These are phyloP conservation scores for Lodderomyces pseudojiufengensis DNA, from an alignment of 1,139 yeast species.

Conservation along the genomic window DNA sequence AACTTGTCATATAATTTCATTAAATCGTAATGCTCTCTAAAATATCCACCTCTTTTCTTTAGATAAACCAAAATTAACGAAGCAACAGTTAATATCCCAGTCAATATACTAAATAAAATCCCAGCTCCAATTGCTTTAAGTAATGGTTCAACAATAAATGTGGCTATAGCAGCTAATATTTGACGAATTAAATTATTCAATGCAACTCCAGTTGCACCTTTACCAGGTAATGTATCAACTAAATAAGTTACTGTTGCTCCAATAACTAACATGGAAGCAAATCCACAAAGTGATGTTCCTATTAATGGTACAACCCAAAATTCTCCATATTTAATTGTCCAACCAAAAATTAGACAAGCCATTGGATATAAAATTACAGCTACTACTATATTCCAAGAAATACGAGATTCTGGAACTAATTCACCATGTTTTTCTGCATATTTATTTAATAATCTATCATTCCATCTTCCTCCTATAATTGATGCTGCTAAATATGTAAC, in stretches of 20 bases:
- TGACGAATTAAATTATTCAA: slow-evolving; percentile 72
- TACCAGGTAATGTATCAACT: slow-evolving; percentile 82
- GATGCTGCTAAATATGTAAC: slow-evolving; percentile 73
- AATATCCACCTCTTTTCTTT: slow-evolving; percentile 55
- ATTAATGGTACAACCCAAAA: slow-evolving; percentile 76
- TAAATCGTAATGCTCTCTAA: slow-evolving; percentile 66
- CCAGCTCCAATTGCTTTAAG: slow-evolving; percentile 65
- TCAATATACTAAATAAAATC: slow-evolving; percentile 61
- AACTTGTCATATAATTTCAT: slow-evolving; percentile 51
- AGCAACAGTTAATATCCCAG: slow-evolving; percentile 51
- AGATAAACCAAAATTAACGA: slow-evolving; percentile 44
- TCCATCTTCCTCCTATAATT: slow-evolving; percentile 75
- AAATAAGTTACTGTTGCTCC: slow-evolving; percentile 79
- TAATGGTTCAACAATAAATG: slow-evolving; percentile 72
- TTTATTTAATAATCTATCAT: slow-evolving; percentile 55
- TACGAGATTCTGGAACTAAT: slow-evolving; percentile 70
- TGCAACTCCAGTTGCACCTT: slow-evolving; percentile 89
- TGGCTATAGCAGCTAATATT: slow-evolving; percentile 70
- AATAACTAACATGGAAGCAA: slow-evolving; percentile 79
- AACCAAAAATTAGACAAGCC: slow-evolving; percentile 72
- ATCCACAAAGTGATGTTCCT: slow-evolving; percentile 79
- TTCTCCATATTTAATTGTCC: slow-evolving; percentile 65
- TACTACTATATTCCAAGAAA: slow-evolving; percentile 67
- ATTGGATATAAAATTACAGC: slow-evolving; percentile 64
- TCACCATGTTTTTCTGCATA: slow-evolving; percentile 60